Base-by-base conservation (phyloP, 805 yeast genomes). In the Cyberlindnera americana region DNA sequence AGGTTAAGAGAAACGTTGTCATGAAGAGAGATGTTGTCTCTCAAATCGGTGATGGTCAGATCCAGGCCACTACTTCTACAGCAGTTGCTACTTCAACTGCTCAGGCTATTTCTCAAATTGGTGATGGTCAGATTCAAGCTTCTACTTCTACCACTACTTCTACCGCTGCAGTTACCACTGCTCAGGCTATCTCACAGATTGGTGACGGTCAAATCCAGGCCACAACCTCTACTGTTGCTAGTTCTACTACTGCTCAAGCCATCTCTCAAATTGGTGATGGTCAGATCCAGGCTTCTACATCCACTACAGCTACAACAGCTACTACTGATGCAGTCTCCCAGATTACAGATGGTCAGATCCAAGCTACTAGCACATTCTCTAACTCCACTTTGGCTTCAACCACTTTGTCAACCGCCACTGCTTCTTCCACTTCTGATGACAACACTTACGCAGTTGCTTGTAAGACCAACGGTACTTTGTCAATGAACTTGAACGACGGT, bases 61-160 rank as follows among this genome's bases (percentile, higher is more conserved):
- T 67, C 44, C 49, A 46, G 33, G 46, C 52, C 19, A 37, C 49
- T 21, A 41, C 47, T 18, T 16, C 61, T 47, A 57, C 64, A 19
- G 54, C 40, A 12, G 31, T 44, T 22, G 28, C 39, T 3, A 29
- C 19, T 26, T 18, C 33, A 13, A 69, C 63, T 23, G 50, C 53
- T 22, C 56, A 52, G 41, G 50, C 52, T 32, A 38, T 52, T 35
- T 56, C 62, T 23, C 54, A 56, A 52, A 47, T 49, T 36, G 46
- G 53, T 46, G 57, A 78, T 49, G 83, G 83, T 57, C 83, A 77
- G 64, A 67, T 77, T 54, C 82, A 67, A 54, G 69, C 69, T 38
- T 60, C 72, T 30, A 58, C 73, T 30, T 47, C 68, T 27, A 49
- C 71, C 21, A 51, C n/a, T 4, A 64, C 58, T 71, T 65, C 53